These are phyloP conservation scores for Cladosporium oxysporum DNA, from an alignment of 2,329 filamentous ascomycete genomes.

Conservation along the genomic window DNA sequence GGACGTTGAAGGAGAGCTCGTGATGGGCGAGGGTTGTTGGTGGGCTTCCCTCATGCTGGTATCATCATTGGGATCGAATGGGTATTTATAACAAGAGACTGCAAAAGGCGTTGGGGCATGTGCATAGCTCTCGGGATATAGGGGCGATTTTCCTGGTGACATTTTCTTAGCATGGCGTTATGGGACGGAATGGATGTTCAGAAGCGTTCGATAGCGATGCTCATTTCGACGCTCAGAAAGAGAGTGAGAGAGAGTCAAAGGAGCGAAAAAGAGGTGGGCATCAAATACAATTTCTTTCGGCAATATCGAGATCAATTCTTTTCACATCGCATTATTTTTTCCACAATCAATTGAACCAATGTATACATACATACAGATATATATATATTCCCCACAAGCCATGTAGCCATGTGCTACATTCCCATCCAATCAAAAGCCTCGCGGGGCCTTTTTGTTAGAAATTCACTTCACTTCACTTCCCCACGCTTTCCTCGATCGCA, in stretches of 20 bases:
- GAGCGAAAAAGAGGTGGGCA: no score
- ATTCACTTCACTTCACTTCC: not conserved
- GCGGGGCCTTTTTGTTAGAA: not conserved
- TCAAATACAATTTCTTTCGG: no score
- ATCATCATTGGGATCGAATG: not conserved
- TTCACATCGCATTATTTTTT: no score
- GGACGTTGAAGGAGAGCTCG: conserved; percentile 54
- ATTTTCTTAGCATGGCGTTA: not conserved
- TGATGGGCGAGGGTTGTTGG: not conserved
- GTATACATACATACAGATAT: no score
- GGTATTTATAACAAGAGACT: not conserved
- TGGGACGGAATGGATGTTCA: not conserved
- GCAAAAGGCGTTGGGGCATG: not conserved
- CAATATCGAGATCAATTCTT: no score
- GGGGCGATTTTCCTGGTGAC: not conserved
- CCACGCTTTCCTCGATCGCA: not conserved
- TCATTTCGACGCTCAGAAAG: no score
- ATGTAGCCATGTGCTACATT: no score
- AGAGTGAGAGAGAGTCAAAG: no score
- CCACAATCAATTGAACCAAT: no score
- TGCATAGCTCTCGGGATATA: not conserved
- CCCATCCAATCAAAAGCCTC: no score
- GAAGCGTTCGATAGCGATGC: not conserved
- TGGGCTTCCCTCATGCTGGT: not conserved
- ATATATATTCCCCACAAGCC: no score